Percentiles rank a stretch among this genome's conserved stretches.
Evolutionary conservation across 31 red algal species (phyloP).

Genomic region (Porphyra umbilicalis): DNA sequence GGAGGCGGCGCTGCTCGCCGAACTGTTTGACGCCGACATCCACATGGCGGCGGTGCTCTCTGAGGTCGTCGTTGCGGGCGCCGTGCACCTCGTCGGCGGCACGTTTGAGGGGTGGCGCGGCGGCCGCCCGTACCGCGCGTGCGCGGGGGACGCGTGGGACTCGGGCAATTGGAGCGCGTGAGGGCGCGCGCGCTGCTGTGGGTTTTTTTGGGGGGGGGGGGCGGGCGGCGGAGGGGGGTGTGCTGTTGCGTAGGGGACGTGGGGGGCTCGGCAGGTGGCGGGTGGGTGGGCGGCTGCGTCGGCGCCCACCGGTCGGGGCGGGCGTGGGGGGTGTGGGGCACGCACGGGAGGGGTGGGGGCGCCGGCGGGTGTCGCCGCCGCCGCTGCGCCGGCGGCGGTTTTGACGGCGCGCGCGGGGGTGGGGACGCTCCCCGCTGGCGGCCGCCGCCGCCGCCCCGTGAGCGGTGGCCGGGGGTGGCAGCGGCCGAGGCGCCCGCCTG

Average conservation of each 20-base stretch:
- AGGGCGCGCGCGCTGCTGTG: too few relatives aligned
- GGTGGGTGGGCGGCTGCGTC: too few relatives aligned
- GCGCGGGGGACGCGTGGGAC: neutral
- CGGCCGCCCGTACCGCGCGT: neutral
- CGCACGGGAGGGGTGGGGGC: too few relatives aligned
- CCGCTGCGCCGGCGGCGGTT: too few relatives aligned
- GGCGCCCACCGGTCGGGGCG: too few relatives aligned
- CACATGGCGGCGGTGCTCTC: neutral
- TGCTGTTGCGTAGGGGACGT: neutral
- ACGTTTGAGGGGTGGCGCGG: neutral
- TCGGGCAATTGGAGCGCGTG: neutral
- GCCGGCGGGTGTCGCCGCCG: too few relatives aligned
- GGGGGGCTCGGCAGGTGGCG: neutral
- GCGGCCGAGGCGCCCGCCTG: too few relatives aligned
- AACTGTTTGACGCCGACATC: neutral
- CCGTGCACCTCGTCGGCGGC: neutral
- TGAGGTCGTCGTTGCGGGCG: neutral
- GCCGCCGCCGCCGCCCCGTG: too few relatives aligned
- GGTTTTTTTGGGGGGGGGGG: neutral
- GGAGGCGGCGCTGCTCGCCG: neutral
- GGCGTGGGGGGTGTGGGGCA: neutral
- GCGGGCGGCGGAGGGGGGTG: neutral
- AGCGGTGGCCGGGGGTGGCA: too few relatives aligned
- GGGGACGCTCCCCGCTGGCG: too few relatives aligned
- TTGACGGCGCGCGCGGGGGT: too few relatives aligned